Evolutionary conservation across 306 rosid species (phyloP), one percentile per base, ranked within the genome.

Genomic region (Vicia villosa): DNA sequence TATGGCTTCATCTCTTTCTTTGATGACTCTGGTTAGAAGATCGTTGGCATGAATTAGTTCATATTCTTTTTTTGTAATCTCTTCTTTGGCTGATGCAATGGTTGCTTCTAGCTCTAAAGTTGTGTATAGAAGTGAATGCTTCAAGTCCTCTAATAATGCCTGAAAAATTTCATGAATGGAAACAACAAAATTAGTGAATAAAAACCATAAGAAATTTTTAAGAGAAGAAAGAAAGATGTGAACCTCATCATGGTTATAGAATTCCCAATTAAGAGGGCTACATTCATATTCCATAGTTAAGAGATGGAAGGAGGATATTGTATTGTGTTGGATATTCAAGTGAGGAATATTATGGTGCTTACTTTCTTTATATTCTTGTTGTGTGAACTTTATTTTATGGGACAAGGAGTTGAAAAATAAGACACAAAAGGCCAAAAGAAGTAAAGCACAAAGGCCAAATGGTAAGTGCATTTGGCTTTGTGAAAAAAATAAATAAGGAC

Each of bases 101-200:
- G 91, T 81, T 79, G 85, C 84, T 68, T 92, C 96, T 47, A 92
- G 83, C 85, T 92, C 97, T 66, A 84, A 71, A 17, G 78, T 86
- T 73, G 84, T 83, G 86, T 64, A 73, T 46, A 87, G 19, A 75
- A 92, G 95, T 45, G 89, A 83, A 78, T 81, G 86, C 72, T 74
- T 81, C 20, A 87, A 30, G 45, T 86, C 92, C 76, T 89, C 90
- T 56, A 78, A 59, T 52, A 78, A 59, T 60, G 91, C 90, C 97
- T 91, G 86, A 52, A 52, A 41, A 54, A 69, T 66, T 69, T 69
- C 77, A 75, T 28, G 9, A 76, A 68, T 54, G 5, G 3, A 59
- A 9, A 54, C 41, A 37, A 58, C 36, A 68, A 62, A 0, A 26
- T 3, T 9, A 21, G 1, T 51, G 4, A 38, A 45, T 4, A 20